A percentile compares a stretch with the other conserved stretches of the same genome.
These are phyloP conservation scores for Globisporangium megalacanthum DNA, from an alignment of 352 stramenopile genomes.

Conservation along the genomic window DNA sequence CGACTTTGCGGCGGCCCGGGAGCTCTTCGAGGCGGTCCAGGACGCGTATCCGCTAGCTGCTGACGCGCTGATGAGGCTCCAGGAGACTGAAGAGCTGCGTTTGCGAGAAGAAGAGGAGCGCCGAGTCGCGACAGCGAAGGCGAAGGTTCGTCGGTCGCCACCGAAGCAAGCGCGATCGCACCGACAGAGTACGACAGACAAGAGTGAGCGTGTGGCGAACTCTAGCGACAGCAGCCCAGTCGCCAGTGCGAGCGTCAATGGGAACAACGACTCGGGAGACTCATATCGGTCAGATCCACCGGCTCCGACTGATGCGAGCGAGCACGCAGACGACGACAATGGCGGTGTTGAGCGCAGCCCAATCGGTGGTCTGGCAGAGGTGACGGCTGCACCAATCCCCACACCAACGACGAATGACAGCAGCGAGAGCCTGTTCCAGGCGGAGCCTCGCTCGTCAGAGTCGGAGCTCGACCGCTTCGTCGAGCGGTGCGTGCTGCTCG, in stretches of 20 bases:
- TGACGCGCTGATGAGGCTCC: slow-evolving; percentile 35
- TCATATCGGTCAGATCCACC: no score
- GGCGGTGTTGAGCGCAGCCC: neutral
- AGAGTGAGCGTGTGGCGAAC: neutral
- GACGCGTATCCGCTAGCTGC: slow-evolving; percentile 42
- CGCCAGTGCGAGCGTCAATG: no score
- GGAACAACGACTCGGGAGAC: no score
- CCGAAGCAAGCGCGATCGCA: slow-evolving; percentile 16
- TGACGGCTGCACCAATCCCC: slow-evolving; percentile 14
- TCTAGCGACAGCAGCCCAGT: neutral
- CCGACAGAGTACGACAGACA: neutral
- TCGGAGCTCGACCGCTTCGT: slow-evolving; percentile 19
- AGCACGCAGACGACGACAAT: neutral
- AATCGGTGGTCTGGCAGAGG: slow-evolving; percentile 1
- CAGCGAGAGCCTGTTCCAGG: neutral
- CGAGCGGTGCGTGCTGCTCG: slow-evolving; percentile 21
- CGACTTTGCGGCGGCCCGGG: slow-evolving; percentile 34
- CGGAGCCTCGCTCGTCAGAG: neutral
- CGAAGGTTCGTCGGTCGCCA: slow-evolving; percentile 23
- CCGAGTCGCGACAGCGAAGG: slow-evolving; percentile 20
- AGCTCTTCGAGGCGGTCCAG: slow-evolving; percentile 34
- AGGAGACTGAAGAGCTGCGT: slow-evolving; percentile 17
- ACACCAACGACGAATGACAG: slow-evolving; percentile 21
- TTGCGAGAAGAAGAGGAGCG: slow-evolving; percentile 23
- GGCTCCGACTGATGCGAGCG: no score